A percentile compares a stretch with the other conserved stretches of the same genome.
Evolutionary conservation across 1,139 yeast species (phyloP).

Genomic region (Suhomyces kunorum): DNA sequence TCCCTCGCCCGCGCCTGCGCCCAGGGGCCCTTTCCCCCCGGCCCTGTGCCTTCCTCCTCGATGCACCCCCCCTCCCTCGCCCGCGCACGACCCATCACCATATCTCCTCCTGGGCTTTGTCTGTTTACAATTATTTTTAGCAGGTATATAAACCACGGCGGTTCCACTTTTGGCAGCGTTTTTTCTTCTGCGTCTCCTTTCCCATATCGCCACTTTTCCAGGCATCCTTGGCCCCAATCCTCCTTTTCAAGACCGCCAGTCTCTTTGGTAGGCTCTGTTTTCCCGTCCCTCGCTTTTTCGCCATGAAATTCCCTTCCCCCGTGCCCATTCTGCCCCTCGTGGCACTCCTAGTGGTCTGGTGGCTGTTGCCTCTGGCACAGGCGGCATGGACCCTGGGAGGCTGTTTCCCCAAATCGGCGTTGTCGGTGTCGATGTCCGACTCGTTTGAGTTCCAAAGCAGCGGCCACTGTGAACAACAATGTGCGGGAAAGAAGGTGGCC

Average conservation of each 20-base stretch:
- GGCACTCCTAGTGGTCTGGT: slow-evolving; percentile 4
- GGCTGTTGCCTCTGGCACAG: slow-evolving; percentile 9
- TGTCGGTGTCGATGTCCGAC: slow-evolving; percentile 29
- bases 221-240: not conserved
- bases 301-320: not conserved
- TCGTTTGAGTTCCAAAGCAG: slow-evolving; percentile 51
- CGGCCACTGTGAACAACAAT: slow-evolving; percentile 49
- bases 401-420: slow-evolving; percentile 33
- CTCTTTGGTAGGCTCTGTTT: slow-evolving; percentile 3
- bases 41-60: not conserved
- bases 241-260: slow-evolving; percentile 2
- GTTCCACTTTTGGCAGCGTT: not conserved
- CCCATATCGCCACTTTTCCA: too few species aligned
- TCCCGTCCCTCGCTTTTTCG: slow-evolving; percentile 5
- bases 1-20: not conserved
- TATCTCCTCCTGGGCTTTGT: slow-evolving; percentile 6
- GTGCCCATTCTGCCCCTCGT: not conserved
- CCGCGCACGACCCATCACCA: slow-evolving; percentile 5
- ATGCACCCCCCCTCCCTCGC: slow-evolving; percentile 1
- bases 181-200: not conserved
- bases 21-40: not conserved
- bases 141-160: slow-evolving; percentile 10
- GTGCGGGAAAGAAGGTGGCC: slow-evolving; percentile 49
- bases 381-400: slow-evolving; percentile 33
- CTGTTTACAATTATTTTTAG: slow-evolving; percentile 13